phyloP scores from a whole-genome alignment of 2,329 filamentous ascomycete genomes.

The Myriosclerotinia duriaeana region DNA sequence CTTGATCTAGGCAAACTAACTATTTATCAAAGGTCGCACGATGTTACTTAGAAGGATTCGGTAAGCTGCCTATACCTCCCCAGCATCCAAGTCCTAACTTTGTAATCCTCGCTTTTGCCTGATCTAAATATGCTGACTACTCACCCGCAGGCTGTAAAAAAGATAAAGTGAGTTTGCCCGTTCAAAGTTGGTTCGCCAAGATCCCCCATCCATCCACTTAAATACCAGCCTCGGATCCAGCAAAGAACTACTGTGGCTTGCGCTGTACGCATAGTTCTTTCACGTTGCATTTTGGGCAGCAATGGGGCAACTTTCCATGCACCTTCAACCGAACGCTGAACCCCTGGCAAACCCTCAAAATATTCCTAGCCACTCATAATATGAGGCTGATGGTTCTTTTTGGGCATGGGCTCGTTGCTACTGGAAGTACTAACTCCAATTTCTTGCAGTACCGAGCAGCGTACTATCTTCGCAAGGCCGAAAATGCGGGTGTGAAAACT shows the following conservation, averaged over 20 bases:
- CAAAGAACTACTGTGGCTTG: conserved; percentile 36
- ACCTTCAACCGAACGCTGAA: conserved; percentile 19
- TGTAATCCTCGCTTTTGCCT: conserved; percentile 20
- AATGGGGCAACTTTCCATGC: conserved; percentile 37
- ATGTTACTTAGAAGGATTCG: conserved; percentile 97
- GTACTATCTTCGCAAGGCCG: conserved; percentile 88
- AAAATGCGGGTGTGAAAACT: conserved; percentile 83
- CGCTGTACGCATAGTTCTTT: conserved; percentile 30
- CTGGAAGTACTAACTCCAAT: conserved; percentile 6
- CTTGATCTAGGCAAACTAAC: conserved; percentile 22
- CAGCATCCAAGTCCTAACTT: conserved; percentile 8
- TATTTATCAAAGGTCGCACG: conserved; percentile 54
- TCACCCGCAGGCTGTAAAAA: conserved; percentile 65
- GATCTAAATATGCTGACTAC: conserved; percentile 19
- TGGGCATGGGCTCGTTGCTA: conserved; percentile 2
- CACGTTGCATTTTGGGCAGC: conserved; percentile 48
- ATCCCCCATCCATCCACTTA: conserved; percentile 22
- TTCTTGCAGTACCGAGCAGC: conserved; percentile 69
- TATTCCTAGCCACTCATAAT: conserved; percentile 33
- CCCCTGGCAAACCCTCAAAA: conserved; percentile 30
- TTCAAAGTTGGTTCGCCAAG: conserved; percentile 11
- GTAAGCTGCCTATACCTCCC: conserved; percentile 41
- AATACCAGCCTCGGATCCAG: conserved; percentile 13
- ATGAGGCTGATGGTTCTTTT: conserved; percentile 49
- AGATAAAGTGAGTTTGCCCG: conserved; percentile 76